These are phyloP conservation scores for Aegilops speltoides DNA, from an alignment of 176 grass and related monocot species.

Conservation along the genomic window DNA sequence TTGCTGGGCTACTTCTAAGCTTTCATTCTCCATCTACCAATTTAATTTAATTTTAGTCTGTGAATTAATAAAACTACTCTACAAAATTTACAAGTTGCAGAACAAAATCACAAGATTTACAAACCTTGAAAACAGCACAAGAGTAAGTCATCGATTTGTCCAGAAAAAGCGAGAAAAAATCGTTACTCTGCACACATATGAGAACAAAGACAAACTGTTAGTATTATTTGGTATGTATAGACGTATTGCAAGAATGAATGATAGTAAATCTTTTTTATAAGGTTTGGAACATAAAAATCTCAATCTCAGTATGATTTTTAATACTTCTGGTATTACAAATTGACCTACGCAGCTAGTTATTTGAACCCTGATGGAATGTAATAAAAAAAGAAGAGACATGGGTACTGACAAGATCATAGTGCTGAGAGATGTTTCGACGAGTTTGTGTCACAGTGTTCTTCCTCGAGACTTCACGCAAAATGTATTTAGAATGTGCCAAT, in stretches of 20 bases:
- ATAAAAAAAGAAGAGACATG: too few species aligned
- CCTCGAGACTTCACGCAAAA: background rate
- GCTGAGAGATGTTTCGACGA: background rate
- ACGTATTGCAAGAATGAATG: too few species aligned
- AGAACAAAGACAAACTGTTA: too few species aligned
- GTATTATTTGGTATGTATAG: too few species aligned
- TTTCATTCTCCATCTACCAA: background rate
- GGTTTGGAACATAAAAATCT: too few species aligned
- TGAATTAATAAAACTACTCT: constrained; percentile 4
- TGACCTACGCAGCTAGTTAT: too few species aligned
- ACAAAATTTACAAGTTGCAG: constrained; percentile 33
- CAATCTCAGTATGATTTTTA: too few species aligned
- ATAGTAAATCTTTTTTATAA: too few species aligned
- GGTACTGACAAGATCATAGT: background rate
- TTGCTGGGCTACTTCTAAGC: background rate
- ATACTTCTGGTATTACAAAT: too few species aligned
- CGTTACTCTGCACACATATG: background rate
- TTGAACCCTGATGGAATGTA: too few species aligned
- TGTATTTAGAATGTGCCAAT: background rate
- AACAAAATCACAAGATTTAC: background rate
- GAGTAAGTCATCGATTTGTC: background rate
- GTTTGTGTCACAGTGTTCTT: background rate
- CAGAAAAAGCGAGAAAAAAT: background rate
- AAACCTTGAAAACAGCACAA: background rate
- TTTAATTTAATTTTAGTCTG: background rate